Base-by-base conservation (phyloP, 345 rosid species). In the Mangifera indica region DNA sequence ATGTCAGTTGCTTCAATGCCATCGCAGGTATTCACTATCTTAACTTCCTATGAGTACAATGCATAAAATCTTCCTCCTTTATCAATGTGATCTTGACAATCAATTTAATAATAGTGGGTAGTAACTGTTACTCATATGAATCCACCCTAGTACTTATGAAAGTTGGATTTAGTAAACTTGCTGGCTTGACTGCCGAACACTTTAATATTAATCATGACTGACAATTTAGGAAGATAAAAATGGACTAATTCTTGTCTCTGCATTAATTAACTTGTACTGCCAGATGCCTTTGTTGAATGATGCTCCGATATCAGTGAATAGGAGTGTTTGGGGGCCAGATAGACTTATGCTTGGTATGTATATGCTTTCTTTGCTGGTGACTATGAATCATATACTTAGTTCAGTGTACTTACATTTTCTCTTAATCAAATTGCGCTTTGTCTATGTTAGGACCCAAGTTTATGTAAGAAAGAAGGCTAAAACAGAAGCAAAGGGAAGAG, bases 311-410 rank as follows among this genome's bases (percentile, higher is more conserved):
- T 81, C 86, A 14, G 92, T 83, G 49, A 88, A 86, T 74, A 81
- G 92, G 18, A 84, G 85, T 58, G 87, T 88, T 55, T 88, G 89
- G 92, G 85, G 86, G 45, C 81, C 89, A 55, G 89, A 88, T 78
- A 89, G 92, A 71, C 71, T 75, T 46, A 81, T 84, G 78, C 82
- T 88, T 48, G 89, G 92, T 88, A 77, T 62, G 83, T 34, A 62
- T 54, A 46, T 26, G 7, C 46, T 21, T 25, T 21, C 21, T 13
- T 45, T 24, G 29, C 34, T 63, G 14, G 14, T 15, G 29, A 40
- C 24, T 37, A 15, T 44, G 20, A 63, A 44, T 67, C 26, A 48
- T 29, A 51, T 64, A 26, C 20, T 14, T 37, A 45, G 17, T 57
- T 24, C 29, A 46, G 44, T 20, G 26, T 7, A 52, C 22, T 72